These are phyloP conservation scores for Pichia scutulata DNA, from an alignment of 805 yeast genomes.

Conservation along the genomic window DNA sequence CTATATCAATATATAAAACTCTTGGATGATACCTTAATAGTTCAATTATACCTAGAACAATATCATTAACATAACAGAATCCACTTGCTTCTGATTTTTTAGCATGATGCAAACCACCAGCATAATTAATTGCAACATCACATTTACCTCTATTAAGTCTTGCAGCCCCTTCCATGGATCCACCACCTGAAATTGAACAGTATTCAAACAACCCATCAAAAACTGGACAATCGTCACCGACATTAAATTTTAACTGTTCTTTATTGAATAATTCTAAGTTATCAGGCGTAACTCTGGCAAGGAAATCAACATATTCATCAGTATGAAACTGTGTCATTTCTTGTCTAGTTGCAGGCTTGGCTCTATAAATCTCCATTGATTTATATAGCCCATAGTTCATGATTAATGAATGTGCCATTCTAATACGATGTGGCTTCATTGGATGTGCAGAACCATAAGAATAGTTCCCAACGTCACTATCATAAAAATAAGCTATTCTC, in stretches of 20 bases:
- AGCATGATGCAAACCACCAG: constrained; percentile 92
- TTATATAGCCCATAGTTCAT: constrained; percentile 96
- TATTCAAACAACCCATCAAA: constrained; percentile 73
- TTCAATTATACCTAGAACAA: constrained; percentile 76
- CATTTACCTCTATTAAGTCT: constrained; percentile 74
- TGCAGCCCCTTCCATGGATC: constrained; percentile 85
- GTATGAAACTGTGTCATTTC: constrained; percentile 98
- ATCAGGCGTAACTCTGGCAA: constrained; percentile 87
- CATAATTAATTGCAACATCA: constrained; percentile 88
- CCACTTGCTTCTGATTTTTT: constrained; percentile 87
- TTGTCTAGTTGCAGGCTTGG: constrained; percentile 95
- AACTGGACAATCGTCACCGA: constrained; percentile 91
- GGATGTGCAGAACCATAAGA: constrained; percentile 99
- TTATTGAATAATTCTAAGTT: constrained; percentile 79
- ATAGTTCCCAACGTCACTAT: constrained; percentile 93
- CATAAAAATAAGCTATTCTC: constrained; percentile 73
- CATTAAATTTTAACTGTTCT: constrained; percentile 87
- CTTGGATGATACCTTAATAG: constrained; percentile 76
- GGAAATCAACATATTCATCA: constrained; percentile 91
- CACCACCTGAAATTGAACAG: constrained; percentile 78
- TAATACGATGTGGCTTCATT: constrained; percentile 97
- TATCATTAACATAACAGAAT: constrained; percentile 85
- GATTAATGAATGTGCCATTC: constrained; percentile 95
- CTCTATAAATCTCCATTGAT: constrained; percentile 94
- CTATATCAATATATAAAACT: constrained; percentile 82